Conservation (phyloP, 805 yeast species). For the Wickerhamiella lipophila region DNA sequence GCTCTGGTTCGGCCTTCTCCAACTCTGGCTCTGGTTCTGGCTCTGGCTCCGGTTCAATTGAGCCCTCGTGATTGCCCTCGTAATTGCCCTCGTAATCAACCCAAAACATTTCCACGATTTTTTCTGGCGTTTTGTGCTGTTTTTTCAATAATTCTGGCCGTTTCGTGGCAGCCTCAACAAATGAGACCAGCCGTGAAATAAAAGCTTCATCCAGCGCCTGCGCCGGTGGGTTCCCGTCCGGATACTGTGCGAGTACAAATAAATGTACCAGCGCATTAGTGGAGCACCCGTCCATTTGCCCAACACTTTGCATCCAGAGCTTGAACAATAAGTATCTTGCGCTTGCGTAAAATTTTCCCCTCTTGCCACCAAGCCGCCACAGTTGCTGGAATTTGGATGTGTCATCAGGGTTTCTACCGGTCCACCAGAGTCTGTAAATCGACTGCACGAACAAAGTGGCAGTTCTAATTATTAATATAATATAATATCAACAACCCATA, state of each 20-base stretch:
- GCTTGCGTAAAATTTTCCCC: conserved; percentile 2
- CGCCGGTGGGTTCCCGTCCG: conserved; percentile 4
- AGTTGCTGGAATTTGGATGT: neutral
- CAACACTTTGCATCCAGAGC: neutral
- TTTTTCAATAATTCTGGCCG: neutral
- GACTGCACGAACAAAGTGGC: no score
- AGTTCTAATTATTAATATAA: no score
- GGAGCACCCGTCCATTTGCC: conserved; percentile 1
- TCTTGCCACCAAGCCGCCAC: no score
- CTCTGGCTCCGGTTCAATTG: neutral
- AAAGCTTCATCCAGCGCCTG: conserved; percentile 8
- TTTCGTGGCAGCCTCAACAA: neutral
- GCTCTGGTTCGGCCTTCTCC: no score
- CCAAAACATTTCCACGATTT: neutral
- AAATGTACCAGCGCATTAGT: conserved; percentile 10
- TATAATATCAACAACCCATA: no score
- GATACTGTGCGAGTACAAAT: conserved; percentile 4
- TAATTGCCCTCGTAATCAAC: neutral
- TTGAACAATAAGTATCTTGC: neutral
- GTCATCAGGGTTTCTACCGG: neutral
- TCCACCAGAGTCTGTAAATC: no score
- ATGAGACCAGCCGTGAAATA: neutral
- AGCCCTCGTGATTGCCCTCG: neutral
- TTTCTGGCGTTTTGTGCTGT: neutral
- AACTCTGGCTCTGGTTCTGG: neutral